A percentile compares a stretch with the other conserved stretches of the same genome.
These are phyloP conservation scores for Cercospora nicotianae DNA, from an alignment of 2,329 filamentous ascomycete species.

Conservation along the genomic window DNA sequence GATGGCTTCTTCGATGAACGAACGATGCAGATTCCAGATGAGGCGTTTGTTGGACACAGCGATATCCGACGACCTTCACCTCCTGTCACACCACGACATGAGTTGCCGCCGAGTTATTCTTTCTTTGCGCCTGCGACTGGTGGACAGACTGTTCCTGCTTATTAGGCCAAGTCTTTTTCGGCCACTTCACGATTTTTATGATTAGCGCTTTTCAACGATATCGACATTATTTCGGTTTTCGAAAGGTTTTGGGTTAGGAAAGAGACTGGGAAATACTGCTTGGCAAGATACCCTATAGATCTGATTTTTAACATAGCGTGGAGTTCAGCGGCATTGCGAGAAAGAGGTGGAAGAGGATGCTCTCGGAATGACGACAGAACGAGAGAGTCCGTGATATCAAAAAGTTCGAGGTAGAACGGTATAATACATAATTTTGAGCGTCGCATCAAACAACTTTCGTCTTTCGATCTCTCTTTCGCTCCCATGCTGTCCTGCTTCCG, in stretches of 20 bases:
- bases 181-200: neutral
- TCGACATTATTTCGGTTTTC: too few relatives aligned
- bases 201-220: neutral
- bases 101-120: conserved; percentile 35
- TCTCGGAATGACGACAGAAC: neutral
- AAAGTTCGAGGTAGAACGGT: neutral
- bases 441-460: too few relatives aligned
- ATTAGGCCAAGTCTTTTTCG: neutral
- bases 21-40: conserved; percentile 37
- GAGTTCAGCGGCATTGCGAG: neutral
- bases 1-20: conserved; percentile 40
- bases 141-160: conserved; percentile 17
- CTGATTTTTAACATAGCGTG: conserved; percentile 1
- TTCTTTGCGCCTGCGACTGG: conserved; percentile 17
- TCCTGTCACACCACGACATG: conserved; percentile 21
- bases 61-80: conserved; percentile 23
- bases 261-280: neutral
- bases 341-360: neutral
- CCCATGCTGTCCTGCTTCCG: too few relatives aligned
- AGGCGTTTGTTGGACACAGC: conserved; percentile 29
- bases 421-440: neutral
- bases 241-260: too few relatives aligned
- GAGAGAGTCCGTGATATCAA: neutral
- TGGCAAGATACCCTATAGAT: conserved; percentile 19
- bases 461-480: too few relatives aligned